Percentiles rank a stretch among this genome's conserved stretches.
Conservation (phyloP, 1,284 basidiomycete genomes). For the Rhodotorula sp. region DNA sequence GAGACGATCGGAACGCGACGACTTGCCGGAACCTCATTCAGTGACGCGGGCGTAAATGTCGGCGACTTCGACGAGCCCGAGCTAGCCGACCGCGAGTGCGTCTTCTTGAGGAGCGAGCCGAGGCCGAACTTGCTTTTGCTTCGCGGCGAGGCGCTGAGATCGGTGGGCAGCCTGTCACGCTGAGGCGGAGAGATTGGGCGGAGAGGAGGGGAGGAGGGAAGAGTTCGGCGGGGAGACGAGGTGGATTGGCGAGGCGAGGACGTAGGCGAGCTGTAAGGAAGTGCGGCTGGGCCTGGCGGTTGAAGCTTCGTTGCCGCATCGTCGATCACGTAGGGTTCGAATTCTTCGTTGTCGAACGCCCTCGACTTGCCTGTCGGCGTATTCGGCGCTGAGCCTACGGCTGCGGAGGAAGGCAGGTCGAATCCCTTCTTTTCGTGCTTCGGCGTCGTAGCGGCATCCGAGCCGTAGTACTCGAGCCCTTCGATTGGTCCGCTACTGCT, state of each 20-base stretch:
- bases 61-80: too few species aligned
- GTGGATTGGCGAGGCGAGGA: not conserved
- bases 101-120: too few species aligned
- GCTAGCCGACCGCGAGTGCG: too few species aligned
- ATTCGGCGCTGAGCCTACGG: not conserved
- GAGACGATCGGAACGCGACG: not conserved
- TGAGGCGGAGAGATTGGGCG: too few species aligned
- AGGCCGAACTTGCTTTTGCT: too few species aligned
- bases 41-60: too few species aligned
- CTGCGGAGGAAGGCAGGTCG: not conserved
- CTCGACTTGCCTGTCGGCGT: not conserved
- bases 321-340: conserved; percentile 8
- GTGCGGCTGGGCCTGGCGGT: not conserved
- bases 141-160: too few species aligned
- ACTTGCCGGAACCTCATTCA: conserved; percentile 3
- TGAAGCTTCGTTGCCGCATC: not conserved
- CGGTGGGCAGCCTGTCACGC: too few species aligned
- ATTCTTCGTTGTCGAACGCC: not conserved
- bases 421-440: not conserved
- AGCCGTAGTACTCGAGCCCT: not conserved
- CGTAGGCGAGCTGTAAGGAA: not conserved
- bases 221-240: not conserved
- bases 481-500: not conserved
- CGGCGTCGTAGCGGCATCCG: not conserved
- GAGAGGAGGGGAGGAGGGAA: not conserved